Evolutionary conservation across 129 eudicot genomes (phyloP), one percentile per base, ranked within the genome.

Genomic region (Flaveria robusta): DNA sequence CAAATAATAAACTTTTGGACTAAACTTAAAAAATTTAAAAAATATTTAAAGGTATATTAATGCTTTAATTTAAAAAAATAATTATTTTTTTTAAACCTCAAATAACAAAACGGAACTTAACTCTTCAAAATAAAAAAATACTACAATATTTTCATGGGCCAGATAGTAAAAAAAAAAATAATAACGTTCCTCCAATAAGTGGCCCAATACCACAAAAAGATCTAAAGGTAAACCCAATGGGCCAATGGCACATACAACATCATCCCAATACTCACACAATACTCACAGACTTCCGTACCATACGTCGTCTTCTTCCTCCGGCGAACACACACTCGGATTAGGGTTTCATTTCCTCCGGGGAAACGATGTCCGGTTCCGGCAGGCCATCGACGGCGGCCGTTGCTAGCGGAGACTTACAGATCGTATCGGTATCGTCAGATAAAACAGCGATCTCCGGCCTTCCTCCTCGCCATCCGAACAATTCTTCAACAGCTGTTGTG

Each of bases 391-490:
- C 84, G 14, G 74, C 83, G 56, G 70, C 60, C 6, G 62, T 70
- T 70, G 76, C 85, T 12, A 76, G 77, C 50, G 79, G 90, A 43
- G 90, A 84, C 46, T 49, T 91, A 70, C 97, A 90, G 87, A 45
- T 94, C 16, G 93, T 94, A 13, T 13, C 90, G 42, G 85, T 79
- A 24, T 63, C 90, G 62, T 89, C 89, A 6, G 84, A 73, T 65
- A 29, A 66, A 43, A 45, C 86, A 4, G 77, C 80, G 11, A 78
- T 84, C 15, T 63, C 83, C 34, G 85, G 85, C 3, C 82, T 85
- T 68, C 92, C 96, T 11, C 90, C 92, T 15, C 88, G 85, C 26
- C 97, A 91, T 42, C 97, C 89, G 41, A 65, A 83, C 6, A 64
- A 66, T 9, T 75, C 91, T 2, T 91, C 98, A 7, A 70, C 85